A percentile compares a stretch with the other conserved stretches of the same genome.
Conservation (phyloP, 176 grass and related monocot genomes). For the Avena eriantha region DNA sequence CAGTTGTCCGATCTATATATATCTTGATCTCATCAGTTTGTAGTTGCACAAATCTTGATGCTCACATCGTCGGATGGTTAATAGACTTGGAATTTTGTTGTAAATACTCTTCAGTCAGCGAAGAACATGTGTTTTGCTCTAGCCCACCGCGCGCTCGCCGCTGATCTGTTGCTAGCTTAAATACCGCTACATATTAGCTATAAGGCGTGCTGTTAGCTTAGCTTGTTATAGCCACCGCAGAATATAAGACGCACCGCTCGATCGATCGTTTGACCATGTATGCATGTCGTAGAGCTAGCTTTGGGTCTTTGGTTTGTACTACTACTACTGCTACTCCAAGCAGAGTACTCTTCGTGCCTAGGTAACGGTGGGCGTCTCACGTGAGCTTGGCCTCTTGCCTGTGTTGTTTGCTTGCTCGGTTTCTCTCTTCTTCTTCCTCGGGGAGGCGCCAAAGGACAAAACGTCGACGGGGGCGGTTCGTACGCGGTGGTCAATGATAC, state of each 20-base stretch:
- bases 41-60: too few relatives aligned
- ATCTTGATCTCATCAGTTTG: too few relatives aligned
- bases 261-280: neutral
- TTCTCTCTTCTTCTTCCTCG: neutral
- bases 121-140: too few relatives aligned
- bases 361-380: conserved; percentile 35
- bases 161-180: neutral
- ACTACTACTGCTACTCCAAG: too few relatives aligned
- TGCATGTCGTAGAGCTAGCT: neutral
- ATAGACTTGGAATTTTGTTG: too few relatives aligned
- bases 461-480: neutral
- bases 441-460: conserved; percentile 27
- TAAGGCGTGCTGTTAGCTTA: too few relatives aligned
- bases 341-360: too few relatives aligned
- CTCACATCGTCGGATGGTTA: too few relatives aligned
- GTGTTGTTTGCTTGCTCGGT: neutral
- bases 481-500: conserved; percentile 34
- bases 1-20: too few relatives aligned
- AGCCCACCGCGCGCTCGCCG: too few relatives aligned
- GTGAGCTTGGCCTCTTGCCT: conserved; percentile 50
- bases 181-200: neutral
- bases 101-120: too few relatives aligned
- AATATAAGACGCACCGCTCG: neutral
- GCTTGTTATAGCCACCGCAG: neutral
- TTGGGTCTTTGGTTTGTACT: neutral